Evolutionary conservation across 768 basidiomycete species (phyloP), one percentile per base, ranked within the genome.

Genomic region (Lentinula boryana): DNA sequence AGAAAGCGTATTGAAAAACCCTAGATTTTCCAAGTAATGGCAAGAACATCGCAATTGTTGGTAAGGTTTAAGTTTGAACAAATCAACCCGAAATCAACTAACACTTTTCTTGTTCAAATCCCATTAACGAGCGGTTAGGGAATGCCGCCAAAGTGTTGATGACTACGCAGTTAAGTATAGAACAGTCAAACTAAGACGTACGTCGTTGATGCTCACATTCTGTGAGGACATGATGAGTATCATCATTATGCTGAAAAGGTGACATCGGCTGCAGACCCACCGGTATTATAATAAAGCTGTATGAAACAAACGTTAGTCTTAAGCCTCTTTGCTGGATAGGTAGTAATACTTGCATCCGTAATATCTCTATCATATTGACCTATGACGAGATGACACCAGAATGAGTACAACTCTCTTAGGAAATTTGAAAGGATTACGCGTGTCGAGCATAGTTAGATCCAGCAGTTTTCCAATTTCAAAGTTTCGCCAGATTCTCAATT

Each of bases 391-490:
- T 46, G 12, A 35, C 44, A 16, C 43, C 13, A 10, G 23, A 31
- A 43, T 27, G 61, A 38, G 41, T 4, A 4, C 16, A 4, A 16
- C 41, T 43, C 41, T 6, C 13, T 43, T 13, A 35, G 12, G 31
- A 16, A 62, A 8, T 31, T 10, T 51, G 40, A 12, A 21, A 21
- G 13, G 15, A 67, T 75, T 60, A 82, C 84, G 79, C 21, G 84
- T 85, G 67, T 86, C 84, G 15, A 86, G 74, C 82, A 86, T 83
- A 9, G 82, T 80, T 65, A 85, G 68, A 65, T 84, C 84, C 64
- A 84, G 66, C n/a, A 86, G 75, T 67, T 83, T 83, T 50, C 84
- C 84, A 40, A 86, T 78, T 71, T 84, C 80, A 72, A 86, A 85
- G 65, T 82, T 84, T 36, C 84, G 77, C 82, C 83, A 86, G 56